Conservation (phyloP, 352 stramenopile species). For the Lagenidium giganteum region DNA sequence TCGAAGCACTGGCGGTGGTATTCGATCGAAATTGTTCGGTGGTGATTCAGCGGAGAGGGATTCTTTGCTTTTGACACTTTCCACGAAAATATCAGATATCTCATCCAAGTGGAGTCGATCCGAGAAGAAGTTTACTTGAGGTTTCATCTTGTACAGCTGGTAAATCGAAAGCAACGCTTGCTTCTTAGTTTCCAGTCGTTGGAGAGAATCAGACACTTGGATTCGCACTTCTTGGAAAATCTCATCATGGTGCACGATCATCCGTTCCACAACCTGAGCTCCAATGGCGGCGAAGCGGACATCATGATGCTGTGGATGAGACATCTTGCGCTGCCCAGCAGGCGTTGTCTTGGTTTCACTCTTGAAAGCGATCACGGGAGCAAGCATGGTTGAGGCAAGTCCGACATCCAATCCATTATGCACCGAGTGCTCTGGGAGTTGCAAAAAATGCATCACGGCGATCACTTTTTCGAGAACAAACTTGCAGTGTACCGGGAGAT, state of each 20-base stretch:
- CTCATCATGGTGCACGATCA: constrained; percentile 68
- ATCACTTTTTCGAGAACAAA: constrained; percentile 71
- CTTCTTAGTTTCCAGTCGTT: constrained; percentile 63
- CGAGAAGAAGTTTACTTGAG: constrained; percentile 59
- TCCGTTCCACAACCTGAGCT: constrained; percentile 68
- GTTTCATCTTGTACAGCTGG: constrained; percentile 63
- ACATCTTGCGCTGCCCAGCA: constrained; percentile 29
- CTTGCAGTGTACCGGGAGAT: constrained; percentile 61
- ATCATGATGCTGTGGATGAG: constrained; percentile 63
- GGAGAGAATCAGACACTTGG: constrained; percentile 55
- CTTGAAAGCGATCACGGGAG: constrained; percentile 77
- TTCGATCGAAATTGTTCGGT: constrained; percentile 14
- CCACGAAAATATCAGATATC: constrained; percentile 50
- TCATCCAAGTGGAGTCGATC: constrained; percentile 62
- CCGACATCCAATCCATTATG: constrained; percentile 66
- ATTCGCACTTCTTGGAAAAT: constrained; percentile 74
- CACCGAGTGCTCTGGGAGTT: constrained; percentile 47
- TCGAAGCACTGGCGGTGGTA: constrained; percentile 11
- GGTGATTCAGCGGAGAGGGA: constrained; percentile 7
- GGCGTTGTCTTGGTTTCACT: constrained; percentile 40
- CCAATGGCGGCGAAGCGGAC: constrained; percentile 69
- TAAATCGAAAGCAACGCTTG: constrained; percentile 52
- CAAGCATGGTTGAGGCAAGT: constrained; percentile 51
- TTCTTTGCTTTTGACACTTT: constrained; percentile 27
- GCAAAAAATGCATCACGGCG: constrained; percentile 59